Base-by-base conservation (phyloP, 2,329 filamentous ascomycete genomes). In the Cladosporium sphaerospermum region DNA sequence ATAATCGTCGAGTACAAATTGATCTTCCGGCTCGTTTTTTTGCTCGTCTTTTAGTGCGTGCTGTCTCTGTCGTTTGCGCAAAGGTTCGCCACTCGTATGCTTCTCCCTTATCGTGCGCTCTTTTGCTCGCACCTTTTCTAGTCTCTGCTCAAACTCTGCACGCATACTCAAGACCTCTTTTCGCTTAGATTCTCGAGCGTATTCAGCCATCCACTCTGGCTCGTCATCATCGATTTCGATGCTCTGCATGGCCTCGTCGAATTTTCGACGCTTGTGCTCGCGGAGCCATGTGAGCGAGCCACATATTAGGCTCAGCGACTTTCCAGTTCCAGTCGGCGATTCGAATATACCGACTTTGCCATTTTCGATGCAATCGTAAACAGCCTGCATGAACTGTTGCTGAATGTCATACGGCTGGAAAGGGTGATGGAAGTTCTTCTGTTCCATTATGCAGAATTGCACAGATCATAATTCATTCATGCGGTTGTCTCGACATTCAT, bases 221-320 rank as follows among this genome's bases (percentile, higher is more conserved):
- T 95, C 89, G 59, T 87, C 85, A 53, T 82, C 75, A 48, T 76
- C 76, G 61, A 64, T 18, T 31, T 75, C 45, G 68, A 77, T 54
- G 64, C 70, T 54, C 67, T 75, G 54, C 75, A 78, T 43, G 62
- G 78, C 59, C 65, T 78, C 68, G 75, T 86, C 69, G 75, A 85
- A 70, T 56, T 68, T 61, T 63, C 75, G 67, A 70, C 83, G 75
- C 67, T 95, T 92, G 71, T 91, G 81, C 53, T 88, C 81, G 45
- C 91, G 84, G n/a, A 96, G 76, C 91, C 91, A 96, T 2, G 90
- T 95, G 63, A 96, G 70, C 5, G 90, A 85, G 39, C 86, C 87
- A 66, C 91, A 96, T 57, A 96, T 93, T 28, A 96, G 77, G 59
- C 91, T 96, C 42, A 96, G 72, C 1, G 91, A 96, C 78, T 96